A percentile compares a stretch with the other conserved stretches of the same genome.
Conservation (phyloP, 495 filamentous ascomycete species). For the Penicillium antarcticum region DNA sequence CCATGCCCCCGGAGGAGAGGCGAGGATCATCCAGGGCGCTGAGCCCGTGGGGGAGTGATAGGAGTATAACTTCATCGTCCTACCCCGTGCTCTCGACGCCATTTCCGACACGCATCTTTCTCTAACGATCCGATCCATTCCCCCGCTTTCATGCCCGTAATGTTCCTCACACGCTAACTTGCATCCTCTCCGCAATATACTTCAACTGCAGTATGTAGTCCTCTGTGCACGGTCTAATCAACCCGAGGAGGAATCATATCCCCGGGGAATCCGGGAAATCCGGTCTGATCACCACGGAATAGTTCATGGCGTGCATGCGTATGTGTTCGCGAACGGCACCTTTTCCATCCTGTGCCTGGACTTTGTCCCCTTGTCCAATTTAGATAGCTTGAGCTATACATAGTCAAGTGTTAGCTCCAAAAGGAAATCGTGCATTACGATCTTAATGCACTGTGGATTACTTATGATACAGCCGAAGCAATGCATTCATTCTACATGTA, state of each 20-base stretch:
- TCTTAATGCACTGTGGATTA: no score
- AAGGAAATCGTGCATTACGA: no score
- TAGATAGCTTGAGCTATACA: no score
- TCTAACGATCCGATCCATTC: no score
- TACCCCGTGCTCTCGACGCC: not conserved
- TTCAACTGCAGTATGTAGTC: not conserved
- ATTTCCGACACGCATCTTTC: no score
- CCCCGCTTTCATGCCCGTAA: not conserved
- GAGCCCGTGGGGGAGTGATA: conserved; percentile 2
- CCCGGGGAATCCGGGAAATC: no score
- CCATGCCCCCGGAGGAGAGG: conserved; percentile 40
- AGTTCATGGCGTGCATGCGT: not conserved
- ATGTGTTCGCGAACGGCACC: not conserved
- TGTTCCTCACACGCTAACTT: not conserved
- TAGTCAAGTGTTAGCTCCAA: no score
- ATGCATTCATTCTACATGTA: no score
- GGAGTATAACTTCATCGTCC: not conserved
- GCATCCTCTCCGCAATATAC: not conserved
- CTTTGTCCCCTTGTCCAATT: no score
- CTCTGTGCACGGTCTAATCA: not conserved
- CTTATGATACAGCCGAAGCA: no score
- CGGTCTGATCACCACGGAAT: no score
- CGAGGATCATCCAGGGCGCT: conserved; percentile 9
- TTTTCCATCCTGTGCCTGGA: no score
- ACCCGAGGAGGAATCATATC: not conserved